phyloP scores from a whole-genome alignment of 2,329 filamentous ascomycete genomes.

The Beauveria asiatica region DNA sequence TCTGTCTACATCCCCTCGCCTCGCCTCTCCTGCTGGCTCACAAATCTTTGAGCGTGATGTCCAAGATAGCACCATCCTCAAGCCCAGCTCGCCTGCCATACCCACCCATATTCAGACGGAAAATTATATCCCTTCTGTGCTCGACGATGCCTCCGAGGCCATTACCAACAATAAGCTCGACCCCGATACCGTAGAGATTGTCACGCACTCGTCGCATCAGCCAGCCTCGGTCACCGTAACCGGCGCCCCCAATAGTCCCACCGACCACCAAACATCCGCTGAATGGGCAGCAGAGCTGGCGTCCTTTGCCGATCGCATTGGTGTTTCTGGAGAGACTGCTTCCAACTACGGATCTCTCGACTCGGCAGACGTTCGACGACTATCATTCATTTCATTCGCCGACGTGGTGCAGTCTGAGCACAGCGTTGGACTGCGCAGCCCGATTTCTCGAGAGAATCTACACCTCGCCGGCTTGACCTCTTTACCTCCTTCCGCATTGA shows the following conservation, averaged over 20 bases:
- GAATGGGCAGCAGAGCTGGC: constrained; percentile 52
- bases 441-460: constrained; percentile 58
- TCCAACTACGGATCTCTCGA: constrained; percentile 75
- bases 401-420: constrained; percentile 88
- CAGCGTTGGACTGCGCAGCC: constrained; percentile 42
- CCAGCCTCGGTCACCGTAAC: constrained; percentile 63
- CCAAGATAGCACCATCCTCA: constrained; percentile 63
- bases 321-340: constrained; percentile 47
- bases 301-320: constrained; percentile 40
- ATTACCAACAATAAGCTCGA: constrained; percentile 82
- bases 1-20: constrained; percentile 61
- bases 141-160: constrained; percentile 84
- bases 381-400: constrained; percentile 95
- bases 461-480: constrained; percentile 61
- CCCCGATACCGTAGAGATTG: constrained; percentile 85
- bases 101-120: constrained; percentile 90
- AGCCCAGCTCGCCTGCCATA: constrained; percentile 73
- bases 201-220: constrained; percentile 78
- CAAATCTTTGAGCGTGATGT: constrained; percentile 94
- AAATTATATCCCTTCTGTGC: constrained; percentile 83
- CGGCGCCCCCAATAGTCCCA: constrained; percentile 29
- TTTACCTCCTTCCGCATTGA: constrained; percentile 39
- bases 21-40: constrained; percentile 68
- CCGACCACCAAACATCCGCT: constrained; percentile 33
- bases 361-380: constrained; percentile 62